phyloP scores from a whole-genome alignment of 2,329 filamentous ascomycete genomes.

The Xylariaceae sp. region DNA sequence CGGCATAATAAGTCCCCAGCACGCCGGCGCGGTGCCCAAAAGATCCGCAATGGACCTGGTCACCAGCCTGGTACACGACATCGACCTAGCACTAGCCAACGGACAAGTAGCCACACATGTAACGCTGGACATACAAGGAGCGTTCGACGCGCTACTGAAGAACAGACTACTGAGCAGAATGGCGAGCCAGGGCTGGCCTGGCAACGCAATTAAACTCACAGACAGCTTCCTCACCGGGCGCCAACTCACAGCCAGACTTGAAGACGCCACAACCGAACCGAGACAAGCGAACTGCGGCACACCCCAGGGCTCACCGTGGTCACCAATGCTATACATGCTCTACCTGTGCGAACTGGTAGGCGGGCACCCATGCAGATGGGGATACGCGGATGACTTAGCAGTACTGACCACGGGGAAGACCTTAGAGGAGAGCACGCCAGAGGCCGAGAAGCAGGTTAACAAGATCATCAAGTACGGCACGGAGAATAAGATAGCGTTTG shows the following conservation, averaged over 20 bases:
- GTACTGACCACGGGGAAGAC: background rate
- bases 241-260: background rate
- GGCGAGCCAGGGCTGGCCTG: background rate
- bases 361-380: background rate
- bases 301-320: background rate
- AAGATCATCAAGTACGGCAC: background rate
- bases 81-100: background rate
- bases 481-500: background rate
- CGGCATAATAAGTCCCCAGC: background rate
- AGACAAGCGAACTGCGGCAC: background rate
- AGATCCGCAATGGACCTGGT: constrained; percentile 2
- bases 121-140: constrained; percentile 1
- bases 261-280: background rate
- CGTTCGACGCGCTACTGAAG: background rate
- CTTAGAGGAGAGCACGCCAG: background rate
- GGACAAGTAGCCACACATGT: background rate
- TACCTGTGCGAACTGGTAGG: background rate
- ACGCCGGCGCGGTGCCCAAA: background rate
- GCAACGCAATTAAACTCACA: background rate
- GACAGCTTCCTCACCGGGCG: background rate
- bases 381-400: background rate
- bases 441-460: background rate
- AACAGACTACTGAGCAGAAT: background rate
- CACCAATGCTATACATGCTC: background rate
- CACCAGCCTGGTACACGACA: background rate